Evolutionary conservation across 176 grass and related monocot genomes (phyloP).

Genomic region (Puccinellia tenuiflora): DNA sequence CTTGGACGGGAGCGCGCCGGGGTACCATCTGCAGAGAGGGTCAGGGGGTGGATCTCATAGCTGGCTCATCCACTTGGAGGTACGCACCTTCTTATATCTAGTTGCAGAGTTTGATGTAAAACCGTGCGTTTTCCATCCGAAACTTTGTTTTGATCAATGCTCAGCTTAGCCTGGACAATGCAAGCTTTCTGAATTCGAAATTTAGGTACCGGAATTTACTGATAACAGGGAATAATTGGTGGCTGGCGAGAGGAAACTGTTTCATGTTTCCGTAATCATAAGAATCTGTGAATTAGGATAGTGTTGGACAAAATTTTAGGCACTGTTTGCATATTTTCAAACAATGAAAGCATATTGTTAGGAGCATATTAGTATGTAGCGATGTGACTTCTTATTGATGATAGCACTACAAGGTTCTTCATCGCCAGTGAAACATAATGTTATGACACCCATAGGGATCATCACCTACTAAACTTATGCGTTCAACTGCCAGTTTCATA

Average conservation of each 20-base stretch:
- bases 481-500: background rate
- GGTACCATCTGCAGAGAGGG: constrained; percentile 67
- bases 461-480: background rate
- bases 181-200: background rate
- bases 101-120: background rate
- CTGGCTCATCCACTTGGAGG: constrained; percentile 75
- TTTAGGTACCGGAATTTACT: background rate
- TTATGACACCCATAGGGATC: background rate
- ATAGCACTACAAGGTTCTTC: background rate
- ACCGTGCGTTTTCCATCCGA: too few species aligned
- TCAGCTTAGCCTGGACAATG: background rate
- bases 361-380: background rate
- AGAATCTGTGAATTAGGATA: background rate
- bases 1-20: constrained; percentile 61
- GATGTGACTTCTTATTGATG: background rate
- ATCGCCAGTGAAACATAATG: background rate
- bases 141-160: background rate
- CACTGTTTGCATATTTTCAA: background rate
- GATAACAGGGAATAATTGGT: background rate
- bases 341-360: background rate
- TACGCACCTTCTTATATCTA: background rate
- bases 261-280: background rate
- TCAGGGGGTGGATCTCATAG: constrained; percentile 35
- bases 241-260: background rate
- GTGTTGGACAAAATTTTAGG: background rate